A percentile compares a stretch with the other conserved stretches of the same genome.
phyloP scores from a whole-genome alignment of 192 early-diverging fungal species.

The Podila epigama region DNA sequence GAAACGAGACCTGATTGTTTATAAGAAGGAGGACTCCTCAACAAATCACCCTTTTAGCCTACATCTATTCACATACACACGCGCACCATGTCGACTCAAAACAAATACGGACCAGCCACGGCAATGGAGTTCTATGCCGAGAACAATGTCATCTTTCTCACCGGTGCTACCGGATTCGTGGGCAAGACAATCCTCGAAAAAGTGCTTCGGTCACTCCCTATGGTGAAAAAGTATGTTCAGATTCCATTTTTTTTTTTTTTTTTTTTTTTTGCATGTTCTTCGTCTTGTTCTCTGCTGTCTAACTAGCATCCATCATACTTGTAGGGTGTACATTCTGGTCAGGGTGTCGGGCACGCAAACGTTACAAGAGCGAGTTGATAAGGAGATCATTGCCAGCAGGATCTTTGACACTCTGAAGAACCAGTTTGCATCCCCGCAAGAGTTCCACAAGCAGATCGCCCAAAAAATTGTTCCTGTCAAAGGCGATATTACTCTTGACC shows the following conservation, averaged over 20 bases:
- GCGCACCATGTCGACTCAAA: conserved; percentile 1
- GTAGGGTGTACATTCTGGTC: conserved; percentile 34
- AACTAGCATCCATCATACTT: too few species aligned
- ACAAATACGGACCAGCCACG: conserved; percentile 29
- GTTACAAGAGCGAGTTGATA: conserved; percentile 31
- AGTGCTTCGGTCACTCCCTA: conserved; percentile 42
- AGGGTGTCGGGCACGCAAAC: conserved; percentile 44
- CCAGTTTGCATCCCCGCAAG: conserved; percentile 17
- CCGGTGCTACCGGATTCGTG: conserved; percentile 61
- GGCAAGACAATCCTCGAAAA: conserved; percentile 63
- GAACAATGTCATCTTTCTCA: conserved; percentile 54
- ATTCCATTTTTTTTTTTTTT: neutral
- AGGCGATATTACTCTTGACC: conserved; percentile 49
- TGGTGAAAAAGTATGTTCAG: conserved; percentile 42
- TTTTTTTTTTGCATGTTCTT: neutral
- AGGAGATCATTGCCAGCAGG: conserved; percentile 32
- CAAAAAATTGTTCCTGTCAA: conserved; percentile 53
- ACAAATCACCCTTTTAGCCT: too few species aligned
- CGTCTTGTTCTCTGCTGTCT: too few species aligned
- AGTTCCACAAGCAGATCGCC: conserved; percentile 46
- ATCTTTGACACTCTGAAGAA: conserved; percentile 53
- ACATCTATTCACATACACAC: too few species aligned
- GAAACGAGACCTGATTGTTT: too few species aligned
- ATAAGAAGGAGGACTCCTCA: too few species aligned
- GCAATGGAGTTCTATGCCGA: conserved; percentile 40